phyloP scores from a whole-genome alignment of 2,329 filamentous ascomycete species.

The Verticillium zaregamsianum region DNA sequence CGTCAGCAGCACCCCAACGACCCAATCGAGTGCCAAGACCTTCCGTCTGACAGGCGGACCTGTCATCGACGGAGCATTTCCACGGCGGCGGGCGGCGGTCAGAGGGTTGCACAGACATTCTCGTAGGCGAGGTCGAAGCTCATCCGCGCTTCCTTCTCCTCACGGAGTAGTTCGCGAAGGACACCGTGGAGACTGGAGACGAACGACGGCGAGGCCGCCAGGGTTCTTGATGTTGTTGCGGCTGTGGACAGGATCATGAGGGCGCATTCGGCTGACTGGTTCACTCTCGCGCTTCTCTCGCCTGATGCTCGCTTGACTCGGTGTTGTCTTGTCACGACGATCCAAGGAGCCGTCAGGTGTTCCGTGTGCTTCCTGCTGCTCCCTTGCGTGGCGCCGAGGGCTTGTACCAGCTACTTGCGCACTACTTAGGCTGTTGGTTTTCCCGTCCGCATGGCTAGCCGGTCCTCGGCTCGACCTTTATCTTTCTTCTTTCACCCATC shows the following conservation, averaged over 20 bases:
- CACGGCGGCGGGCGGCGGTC: constrained; percentile 1
- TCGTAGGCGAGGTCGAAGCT: constrained; percentile 1
- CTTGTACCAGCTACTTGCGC: not conserved
- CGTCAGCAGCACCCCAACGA: not conserved
- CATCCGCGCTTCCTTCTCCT: constrained; percentile 3
- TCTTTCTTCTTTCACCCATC: not conserved
- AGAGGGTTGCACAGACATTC: constrained; percentile 8
- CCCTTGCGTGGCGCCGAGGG: not conserved
- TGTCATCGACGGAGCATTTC: not conserved
- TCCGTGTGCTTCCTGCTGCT: not conserved
- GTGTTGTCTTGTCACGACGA: not conserved
- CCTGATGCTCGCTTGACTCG: not conserved
- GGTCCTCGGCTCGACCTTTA: not conserved
- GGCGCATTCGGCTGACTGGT: not conserved
- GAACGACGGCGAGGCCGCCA: not conserved
- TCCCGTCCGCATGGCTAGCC: not conserved
- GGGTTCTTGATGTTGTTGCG: not conserved
- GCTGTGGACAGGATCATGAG: not conserved
- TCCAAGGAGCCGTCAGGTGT: not conserved
- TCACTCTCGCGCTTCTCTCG: not conserved
- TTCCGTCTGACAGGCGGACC: constrained; percentile 1
- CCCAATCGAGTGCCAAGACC: not conserved
- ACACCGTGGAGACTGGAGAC: not conserved
- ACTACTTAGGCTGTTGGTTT: not conserved
- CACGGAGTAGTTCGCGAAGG: not conserved